A percentile compares a stretch with the other conserved stretches of the same genome.
Conservation (phyloP, 495 filamentous ascomycete species). For the Penicillium coprophilum region DNA sequence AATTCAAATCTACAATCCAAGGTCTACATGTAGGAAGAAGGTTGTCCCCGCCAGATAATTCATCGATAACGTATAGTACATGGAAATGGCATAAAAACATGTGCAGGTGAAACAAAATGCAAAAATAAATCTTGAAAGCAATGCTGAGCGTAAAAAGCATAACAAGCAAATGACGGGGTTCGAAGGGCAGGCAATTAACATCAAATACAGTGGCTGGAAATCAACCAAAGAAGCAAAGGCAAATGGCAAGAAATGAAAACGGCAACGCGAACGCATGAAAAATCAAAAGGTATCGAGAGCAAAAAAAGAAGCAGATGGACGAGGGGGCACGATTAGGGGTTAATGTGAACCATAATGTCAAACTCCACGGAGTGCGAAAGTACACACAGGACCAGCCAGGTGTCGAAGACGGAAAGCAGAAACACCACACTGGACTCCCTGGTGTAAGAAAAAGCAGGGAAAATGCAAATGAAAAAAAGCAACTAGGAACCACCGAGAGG, state of each 20-base stretch:
- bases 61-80: constrained; percentile 49
- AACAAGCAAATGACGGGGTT: constrained; percentile 19
- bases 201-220: constrained; percentile 32
- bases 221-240: constrained; percentile 18
- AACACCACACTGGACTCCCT: constrained; percentile 54
- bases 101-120: constrained; percentile 29
- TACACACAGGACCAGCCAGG: constrained; percentile 56
- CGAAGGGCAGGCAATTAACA: constrained; percentile 24
- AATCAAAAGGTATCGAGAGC: constrained; percentile 35
- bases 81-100: constrained; percentile 38
- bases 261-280: constrained; percentile 11
- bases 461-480: constrained; percentile 29
- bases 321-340: constrained; percentile 34
- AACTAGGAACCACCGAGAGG: constrained; percentile 40
- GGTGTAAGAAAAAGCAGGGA: constrained; percentile 35
- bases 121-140: constrained; percentile 7
- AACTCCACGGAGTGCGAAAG: constrained; percentile 50
- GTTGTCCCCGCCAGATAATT: constrained; percentile 39
- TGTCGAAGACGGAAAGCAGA: constrained; percentile 43
- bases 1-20: not conserved
- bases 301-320: constrained; percentile 28
- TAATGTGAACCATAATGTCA: constrained; percentile 25
- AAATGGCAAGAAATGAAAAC: constrained; percentile 20
- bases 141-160: constrained; percentile 22
- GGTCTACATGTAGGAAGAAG: not conserved